Evolutionary conservation across 805 yeast genomes (phyloP), one percentile per base, ranked within the genome.

Genomic region (Pichia ethanolica): DNA sequence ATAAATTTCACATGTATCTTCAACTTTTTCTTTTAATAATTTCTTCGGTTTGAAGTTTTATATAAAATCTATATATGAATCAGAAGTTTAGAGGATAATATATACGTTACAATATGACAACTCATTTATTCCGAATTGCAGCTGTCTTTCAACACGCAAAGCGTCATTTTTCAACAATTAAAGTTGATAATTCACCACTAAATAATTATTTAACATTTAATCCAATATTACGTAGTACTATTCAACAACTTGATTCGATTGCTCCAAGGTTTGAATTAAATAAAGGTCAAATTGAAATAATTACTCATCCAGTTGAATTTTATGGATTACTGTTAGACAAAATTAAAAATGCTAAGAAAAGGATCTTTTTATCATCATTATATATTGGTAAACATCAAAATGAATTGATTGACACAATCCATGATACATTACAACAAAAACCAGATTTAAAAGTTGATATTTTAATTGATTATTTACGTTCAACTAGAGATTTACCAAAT

Each of bases 401-500:
- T 44, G 98, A 91, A 52, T 74, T 93, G 28, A 71, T 90, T 12
- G 72, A 74, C 7, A 77, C 83, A 53, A 55, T 93, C 5, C 74
- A 75, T 12, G 64, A 69, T 7, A 90, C 96, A 0, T 64, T 93
- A 56, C 57, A 61, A 1, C 58, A 61, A 3, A 88, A 86, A 52
- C 77, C 82, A 3, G 68, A 79, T 27, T 71, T 93, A 52, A 74
- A 78, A 56, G 86, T 93, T 1, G 78, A 77, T 51, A 81, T 93
- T 28, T 71, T 93, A 46, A 75, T 90, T 6, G 99, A 93, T 66
- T 95, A 90, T 11, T 72, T 93, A 43, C 69, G 99, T 57, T 96
- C 97, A 0, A 91, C 98, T 0, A 77, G 99, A 56, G 99, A 93
- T 60, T 82, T 89, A 1, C 98, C 99, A 0, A 68, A 76, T 6